Conservation (phyloP, 148 eudicot genomes). For the Heliamphora exappendiculata region DNA sequence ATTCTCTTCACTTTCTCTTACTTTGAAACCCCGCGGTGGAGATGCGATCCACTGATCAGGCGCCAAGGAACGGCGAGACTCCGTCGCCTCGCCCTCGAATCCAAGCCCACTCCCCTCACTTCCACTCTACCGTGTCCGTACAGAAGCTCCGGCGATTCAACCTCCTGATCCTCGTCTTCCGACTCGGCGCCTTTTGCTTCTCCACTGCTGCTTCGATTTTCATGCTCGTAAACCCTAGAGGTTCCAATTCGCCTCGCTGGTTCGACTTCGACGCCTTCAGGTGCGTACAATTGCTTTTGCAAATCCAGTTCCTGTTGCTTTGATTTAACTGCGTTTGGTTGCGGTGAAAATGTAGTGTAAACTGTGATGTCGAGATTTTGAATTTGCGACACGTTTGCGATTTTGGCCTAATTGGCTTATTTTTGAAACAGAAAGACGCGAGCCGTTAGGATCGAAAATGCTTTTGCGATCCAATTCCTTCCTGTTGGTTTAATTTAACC, state of each 20-base stretch:
- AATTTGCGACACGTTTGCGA: background rate
- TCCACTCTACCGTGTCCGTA: constrained; percentile 59
- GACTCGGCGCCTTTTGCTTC: constrained; percentile 53
- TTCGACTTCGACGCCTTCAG: constrained; percentile 56
- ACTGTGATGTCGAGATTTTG: too few species aligned
- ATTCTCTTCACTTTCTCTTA: background rate
- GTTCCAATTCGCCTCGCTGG: constrained; percentile 42
- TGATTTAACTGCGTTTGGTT: background rate
- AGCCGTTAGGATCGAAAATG: too few species aligned
- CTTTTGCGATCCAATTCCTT: too few species aligned
- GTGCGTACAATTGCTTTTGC: constrained; percentile 11
- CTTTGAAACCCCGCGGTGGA: background rate
- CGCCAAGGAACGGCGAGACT: constrained; percentile 37
- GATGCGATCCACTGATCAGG: constrained; percentile 47
- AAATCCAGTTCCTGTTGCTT: background rate
- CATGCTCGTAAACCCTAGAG: constrained; percentile 49
- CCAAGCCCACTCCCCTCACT: constrained; percentile 26
- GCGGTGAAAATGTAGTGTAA: constrained; percentile 10
- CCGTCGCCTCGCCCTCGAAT: constrained; percentile 34
- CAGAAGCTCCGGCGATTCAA: constrained; percentile 68
- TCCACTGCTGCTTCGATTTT: constrained; percentile 57
- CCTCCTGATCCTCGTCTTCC: constrained; percentile 46
- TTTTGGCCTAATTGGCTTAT: background rate
- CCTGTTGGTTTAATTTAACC: too few species aligned
- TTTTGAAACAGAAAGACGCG: too few species aligned